These are phyloP conservation scores for Phytophthora pini DNA, from an alignment of 352 stramenopile species.

Conservation along the genomic window DNA sequence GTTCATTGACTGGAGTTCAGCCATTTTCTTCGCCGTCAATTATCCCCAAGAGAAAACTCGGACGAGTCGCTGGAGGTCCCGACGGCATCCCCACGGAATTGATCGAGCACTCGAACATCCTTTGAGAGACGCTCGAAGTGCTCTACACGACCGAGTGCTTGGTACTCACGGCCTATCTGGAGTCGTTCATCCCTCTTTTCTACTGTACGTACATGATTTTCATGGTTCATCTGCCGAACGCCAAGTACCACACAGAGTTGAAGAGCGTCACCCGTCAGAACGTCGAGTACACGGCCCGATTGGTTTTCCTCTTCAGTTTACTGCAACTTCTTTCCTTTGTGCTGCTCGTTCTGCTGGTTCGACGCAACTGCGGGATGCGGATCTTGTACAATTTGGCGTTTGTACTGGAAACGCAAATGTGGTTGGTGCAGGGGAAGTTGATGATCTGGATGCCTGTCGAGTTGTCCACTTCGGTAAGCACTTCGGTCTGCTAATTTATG, in stretches of 20 bases:
- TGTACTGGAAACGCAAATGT: slow-evolving; percentile 39
- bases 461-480: background rate
- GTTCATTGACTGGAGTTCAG: too few species aligned
- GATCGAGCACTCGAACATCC: slow-evolving; percentile 1
- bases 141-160: slow-evolving; percentile 47
- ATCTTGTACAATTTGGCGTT: slow-evolving; percentile 34
- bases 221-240: slow-evolving; percentile 37
- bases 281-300: slow-evolving; percentile 4
- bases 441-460: background rate
- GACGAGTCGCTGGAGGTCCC: too few species aligned
- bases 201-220: slow-evolving; percentile 35
- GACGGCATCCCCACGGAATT: background rate
- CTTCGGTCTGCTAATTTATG: background rate
- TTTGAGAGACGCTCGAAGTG: slow-evolving; percentile 18
- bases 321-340: slow-evolving; percentile 25
- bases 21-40: background rate
- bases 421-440: slow-evolving; percentile 9
- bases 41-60: background rate
- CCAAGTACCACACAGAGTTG: slow-evolving; percentile 45
- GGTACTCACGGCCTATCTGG: slow-evolving; percentile 43
- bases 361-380: background rate
- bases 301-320: slow-evolving; percentile 31
- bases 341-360: slow-evolving; percentile 13
- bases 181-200: slow-evolving; percentile 44
- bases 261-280: slow-evolving; percentile 15